Base-by-base conservation (phyloP, 805 yeast genomes). In the Myxozyma geophila region DNA sequence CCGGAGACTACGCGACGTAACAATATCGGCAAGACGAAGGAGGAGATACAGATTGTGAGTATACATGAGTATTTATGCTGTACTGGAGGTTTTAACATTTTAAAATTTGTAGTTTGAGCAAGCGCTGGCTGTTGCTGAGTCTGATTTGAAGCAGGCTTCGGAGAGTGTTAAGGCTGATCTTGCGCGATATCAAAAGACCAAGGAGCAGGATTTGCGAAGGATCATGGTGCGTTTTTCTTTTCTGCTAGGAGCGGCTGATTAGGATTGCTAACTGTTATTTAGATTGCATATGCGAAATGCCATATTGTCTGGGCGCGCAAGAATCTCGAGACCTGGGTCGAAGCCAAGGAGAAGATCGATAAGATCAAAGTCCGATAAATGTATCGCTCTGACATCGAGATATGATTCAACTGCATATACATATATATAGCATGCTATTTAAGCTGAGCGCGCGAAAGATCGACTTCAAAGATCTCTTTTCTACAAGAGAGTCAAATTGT, bases 311-410 rank as follows among this genome's bases (percentile, higher is more conserved):
- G 91, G 91, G 88, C 89, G 5, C 80, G 79, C 70, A 85, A 85
- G 76, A 87, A 87, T 71, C 74, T 85, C 49, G 89, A 86, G 68
- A 79, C 83, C 43, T 87, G 90, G 90, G 85, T 83, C 63, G 89
- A 85, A 63, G 83, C 87, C n/a, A 76, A 80, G 60, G 67, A 59
- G 21, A 63, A 66, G 35, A 69, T 66, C 15, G 70, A 69, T 12
- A 64, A 67, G 54, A 70, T 70, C 56, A 65, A 59, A 43, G 62
- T 65, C 33, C 59, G 54, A 51, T 65, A 52, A 41, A 28, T 13
- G 17, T 15, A 15, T 36, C 19, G 19, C 35, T 49, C 10, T 43
- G 15, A n/a, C 4, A 15, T 35, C 17, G 39, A 13, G 5, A 28
- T 28, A 33, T 10, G 36, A 12, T 17, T 13, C 8, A 15, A 17